Percentiles rank a stretch among this genome's conserved stretches.
Conservation (phyloP, 257 asterid species). For the Gentiana macrophylla region DNA sequence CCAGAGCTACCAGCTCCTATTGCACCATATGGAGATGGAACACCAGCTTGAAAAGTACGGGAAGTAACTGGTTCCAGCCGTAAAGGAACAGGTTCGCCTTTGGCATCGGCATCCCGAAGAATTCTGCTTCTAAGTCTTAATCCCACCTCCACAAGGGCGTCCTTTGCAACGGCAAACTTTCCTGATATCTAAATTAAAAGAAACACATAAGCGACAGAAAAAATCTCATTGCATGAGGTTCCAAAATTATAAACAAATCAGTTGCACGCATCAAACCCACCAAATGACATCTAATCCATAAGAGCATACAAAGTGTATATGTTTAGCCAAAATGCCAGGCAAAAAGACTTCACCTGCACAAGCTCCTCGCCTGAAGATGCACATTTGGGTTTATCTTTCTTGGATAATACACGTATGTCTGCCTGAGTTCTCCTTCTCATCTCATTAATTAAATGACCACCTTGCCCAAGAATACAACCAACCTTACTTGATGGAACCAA, state of each 20-base stretch:
- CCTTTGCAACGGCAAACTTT: conserved; percentile 56
- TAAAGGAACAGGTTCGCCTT: conserved; percentile 35
- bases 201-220: conserved; percentile 10
- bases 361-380: conserved; percentile 79
- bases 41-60: conserved; percentile 27
- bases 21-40: conserved; percentile 25
- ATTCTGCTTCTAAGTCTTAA: conserved; percentile 64
- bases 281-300: not conserved
- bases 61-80: conserved; percentile 34
- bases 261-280: too few relatives aligned
- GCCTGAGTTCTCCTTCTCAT: conserved; percentile 86
- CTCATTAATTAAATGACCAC: conserved; percentile 70
- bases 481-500: conserved; percentile 77
- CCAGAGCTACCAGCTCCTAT: conserved; percentile 36
- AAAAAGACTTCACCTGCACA: conserved; percentile 56
- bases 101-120: conserved; percentile 46
- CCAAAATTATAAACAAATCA: not conserved
- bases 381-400: conserved; percentile 63
- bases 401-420: conserved; percentile 66
- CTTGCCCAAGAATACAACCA: conserved; percentile 87
- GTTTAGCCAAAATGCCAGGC: conserved; percentile 1
- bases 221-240: conserved; percentile 2
- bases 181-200: conserved; percentile 51
- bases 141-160: conserved; percentile 69
- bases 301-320: not conserved